phyloP scores from a whole-genome alignment of 1,284 basidiomycete genomes.

The Malassezia obtusa region DNA sequence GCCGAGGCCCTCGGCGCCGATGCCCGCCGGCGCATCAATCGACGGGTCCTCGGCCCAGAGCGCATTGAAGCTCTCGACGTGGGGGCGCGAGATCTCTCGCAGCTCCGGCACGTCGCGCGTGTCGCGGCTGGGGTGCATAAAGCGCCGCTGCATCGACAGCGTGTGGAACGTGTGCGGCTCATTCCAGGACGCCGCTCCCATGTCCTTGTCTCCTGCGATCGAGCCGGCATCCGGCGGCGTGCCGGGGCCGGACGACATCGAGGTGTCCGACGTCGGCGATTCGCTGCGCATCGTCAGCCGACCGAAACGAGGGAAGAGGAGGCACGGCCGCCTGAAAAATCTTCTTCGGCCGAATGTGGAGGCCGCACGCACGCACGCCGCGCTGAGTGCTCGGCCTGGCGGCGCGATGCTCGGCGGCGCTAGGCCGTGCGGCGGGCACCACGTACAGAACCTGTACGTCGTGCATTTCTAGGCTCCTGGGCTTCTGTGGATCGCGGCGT shows the following conservation, averaged over 20 bases:
- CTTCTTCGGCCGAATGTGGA: slow-evolving; percentile 3
- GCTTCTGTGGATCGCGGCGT: too few relatives aligned
- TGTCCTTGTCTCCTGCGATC: background rate
- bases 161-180: slow-evolving; percentile 62
- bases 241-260: slow-evolving; percentile 9
- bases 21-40: slow-evolving; percentile 51
- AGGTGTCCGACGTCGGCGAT: slow-evolving; percentile 8
- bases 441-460: too few relatives aligned
- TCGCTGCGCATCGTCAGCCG: slow-evolving; percentile 8
- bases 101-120: slow-evolving; percentile 69
- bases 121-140: slow-evolving; percentile 65
- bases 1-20: slow-evolving; percentile 59
- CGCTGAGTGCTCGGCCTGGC: too few relatives aligned
- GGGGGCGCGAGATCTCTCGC: slow-evolving; percentile 85
- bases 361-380: background rate
- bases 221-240: slow-evolving; percentile 6
- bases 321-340: background rate
- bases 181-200: slow-evolving; percentile 20
- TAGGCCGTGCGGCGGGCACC: too few relatives aligned
- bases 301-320: background rate
- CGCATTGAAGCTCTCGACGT: slow-evolving; percentile 92
- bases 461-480: too few relatives aligned
- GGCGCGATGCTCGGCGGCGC: too few relatives aligned
- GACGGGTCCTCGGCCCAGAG: slow-evolving; percentile 51
- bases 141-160: slow-evolving; percentile 68